A percentile compares a stretch with the other conserved stretches of the same genome.
These are phyloP conservation scores for Dissoconium aciculare DNA, from an alignment of 2,329 filamentous ascomycete species.

Conservation along the genomic window DNA sequence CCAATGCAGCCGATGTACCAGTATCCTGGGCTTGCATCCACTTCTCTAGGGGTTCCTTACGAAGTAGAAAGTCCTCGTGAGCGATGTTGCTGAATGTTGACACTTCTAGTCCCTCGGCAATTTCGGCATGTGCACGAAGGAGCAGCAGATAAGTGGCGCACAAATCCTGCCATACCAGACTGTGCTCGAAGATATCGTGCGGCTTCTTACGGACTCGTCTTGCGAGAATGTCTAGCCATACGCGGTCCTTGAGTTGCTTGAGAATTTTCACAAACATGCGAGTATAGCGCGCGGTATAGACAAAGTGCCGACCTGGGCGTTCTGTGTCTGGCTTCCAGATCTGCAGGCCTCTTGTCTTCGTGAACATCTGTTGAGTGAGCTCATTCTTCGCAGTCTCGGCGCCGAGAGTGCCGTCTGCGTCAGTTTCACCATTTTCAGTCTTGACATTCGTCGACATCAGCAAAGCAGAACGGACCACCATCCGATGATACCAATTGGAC, in stretches of 20 bases:
- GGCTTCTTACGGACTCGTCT: constrained; percentile 69
- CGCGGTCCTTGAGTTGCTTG: constrained; percentile 57
- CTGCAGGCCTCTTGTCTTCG: constrained; percentile 86
- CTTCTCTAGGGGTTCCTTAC: constrained; percentile 44
- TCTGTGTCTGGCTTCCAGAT: constrained; percentile 92
- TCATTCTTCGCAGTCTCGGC: constrained; percentile 56
- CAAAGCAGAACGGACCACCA: constrained; percentile 59
- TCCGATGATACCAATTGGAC: constrained; percentile 88
- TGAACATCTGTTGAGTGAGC: constrained; percentile 72
- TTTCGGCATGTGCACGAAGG: constrained; percentile 41
- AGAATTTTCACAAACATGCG: constrained; percentile 66
- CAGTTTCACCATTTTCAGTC: constrained; percentile 4
- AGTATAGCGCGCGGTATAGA: constrained; percentile 78
- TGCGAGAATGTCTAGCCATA: constrained; percentile 61
- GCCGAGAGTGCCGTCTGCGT: constrained; percentile 1
- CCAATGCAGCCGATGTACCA: constrained; percentile 36
- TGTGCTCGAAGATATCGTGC: constrained; percentile 54
- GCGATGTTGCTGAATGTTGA: constrained; percentile 47
- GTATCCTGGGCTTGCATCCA: constrained; percentile 40
- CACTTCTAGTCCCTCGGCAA: constrained; percentile 49
- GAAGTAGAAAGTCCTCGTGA: constrained; percentile 48
- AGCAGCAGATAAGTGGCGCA: constrained; percentile 43
- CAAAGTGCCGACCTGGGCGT: constrained; percentile 69
- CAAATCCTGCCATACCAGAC: constrained; percentile 47
- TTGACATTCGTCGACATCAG: constrained; percentile 42